These are phyloP conservation scores for Setaria viridis DNA, from an alignment of 202 grass and related monocot species.

Conservation along the genomic window DNA sequence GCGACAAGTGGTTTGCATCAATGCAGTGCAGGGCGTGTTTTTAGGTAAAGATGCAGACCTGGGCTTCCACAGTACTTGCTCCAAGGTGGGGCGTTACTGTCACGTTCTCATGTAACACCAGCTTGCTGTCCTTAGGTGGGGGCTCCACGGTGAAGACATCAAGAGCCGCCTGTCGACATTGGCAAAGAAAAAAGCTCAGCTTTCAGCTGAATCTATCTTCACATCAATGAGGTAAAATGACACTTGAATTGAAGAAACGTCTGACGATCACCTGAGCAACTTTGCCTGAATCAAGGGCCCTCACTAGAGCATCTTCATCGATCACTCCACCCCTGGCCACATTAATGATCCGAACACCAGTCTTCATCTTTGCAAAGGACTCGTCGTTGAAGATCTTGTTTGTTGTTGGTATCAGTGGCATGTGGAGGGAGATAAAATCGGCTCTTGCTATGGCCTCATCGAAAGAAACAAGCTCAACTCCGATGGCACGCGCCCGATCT, in stretches of 20 bases:
- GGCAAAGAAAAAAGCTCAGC: constrained; percentile 13
- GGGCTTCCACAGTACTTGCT: constrained; percentile 93
- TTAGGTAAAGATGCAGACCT: constrained; percentile 62
- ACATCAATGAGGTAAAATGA: not conserved
- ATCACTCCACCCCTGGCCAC: constrained; percentile 94
- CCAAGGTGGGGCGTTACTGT: constrained; percentile 92
- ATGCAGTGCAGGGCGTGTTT: not conserved
- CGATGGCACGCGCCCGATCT: constrained; percentile 74
- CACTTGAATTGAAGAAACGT: not conserved
- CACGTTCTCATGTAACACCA: constrained; percentile 85
- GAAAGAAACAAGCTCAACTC: constrained; percentile 82
- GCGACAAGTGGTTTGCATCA: constrained; percentile 2
- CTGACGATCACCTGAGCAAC: constrained; percentile 80
- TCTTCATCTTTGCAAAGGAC: constrained; percentile 79
- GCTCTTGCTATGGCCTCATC: constrained; percentile 79
- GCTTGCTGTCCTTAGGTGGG: constrained; percentile 81
- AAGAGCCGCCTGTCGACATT: constrained; percentile 78
- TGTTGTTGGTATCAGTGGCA: constrained; percentile 75
- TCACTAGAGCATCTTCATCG: constrained; percentile 84
- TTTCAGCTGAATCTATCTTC: constrained; percentile 25
- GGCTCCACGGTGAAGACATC: constrained; percentile 93
- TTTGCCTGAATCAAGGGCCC: constrained; percentile 78
- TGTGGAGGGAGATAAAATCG: constrained; percentile 91
- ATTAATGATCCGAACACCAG: constrained; percentile 80
- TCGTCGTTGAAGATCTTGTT: constrained; percentile 85